These are phyloP conservation scores for Amaranthus tricolor DNA, from an alignment of 179 eudicot genomes.

Conservation along the genomic window DNA sequence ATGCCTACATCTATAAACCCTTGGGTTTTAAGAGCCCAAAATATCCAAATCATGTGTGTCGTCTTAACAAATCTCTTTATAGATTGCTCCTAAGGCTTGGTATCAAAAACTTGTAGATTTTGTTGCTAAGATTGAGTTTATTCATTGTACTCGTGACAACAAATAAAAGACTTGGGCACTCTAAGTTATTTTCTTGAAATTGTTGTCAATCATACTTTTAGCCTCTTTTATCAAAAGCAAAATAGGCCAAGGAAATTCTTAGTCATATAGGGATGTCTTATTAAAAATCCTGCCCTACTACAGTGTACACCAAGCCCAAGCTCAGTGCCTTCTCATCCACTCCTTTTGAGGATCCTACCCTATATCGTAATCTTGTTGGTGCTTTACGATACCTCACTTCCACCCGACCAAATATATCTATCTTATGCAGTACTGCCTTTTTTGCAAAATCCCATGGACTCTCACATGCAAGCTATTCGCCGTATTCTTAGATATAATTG, in stretches of 20 bases:
- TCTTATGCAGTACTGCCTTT: neutral
- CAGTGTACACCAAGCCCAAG: too few species aligned
- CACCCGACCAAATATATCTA: neutral
- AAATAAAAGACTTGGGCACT: neutral
- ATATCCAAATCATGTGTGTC: neutral
- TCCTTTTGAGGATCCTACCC: too few species aligned
- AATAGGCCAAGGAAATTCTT: too few species aligned
- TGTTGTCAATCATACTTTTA: neutral
- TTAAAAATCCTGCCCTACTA: too few species aligned
- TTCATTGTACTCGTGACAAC: neutral
- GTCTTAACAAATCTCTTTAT: neutral
- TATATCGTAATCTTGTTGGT: too few species aligned
- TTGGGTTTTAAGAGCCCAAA: too few species aligned
- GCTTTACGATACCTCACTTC: neutral
- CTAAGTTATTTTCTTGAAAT: neutral
- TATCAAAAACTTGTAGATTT: neutral
- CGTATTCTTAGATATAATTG: neutral
- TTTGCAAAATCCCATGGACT: neutral
- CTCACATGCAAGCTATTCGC: too few species aligned
- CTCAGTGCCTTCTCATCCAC: too few species aligned
- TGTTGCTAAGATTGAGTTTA: neutral
- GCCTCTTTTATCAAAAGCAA: too few species aligned
- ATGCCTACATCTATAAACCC: neutral
- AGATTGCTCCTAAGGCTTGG: neutral
- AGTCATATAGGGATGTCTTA: too few species aligned